phyloP scores from a whole-genome alignment of 441 rosid species.

The Populus hybrid region DNA sequence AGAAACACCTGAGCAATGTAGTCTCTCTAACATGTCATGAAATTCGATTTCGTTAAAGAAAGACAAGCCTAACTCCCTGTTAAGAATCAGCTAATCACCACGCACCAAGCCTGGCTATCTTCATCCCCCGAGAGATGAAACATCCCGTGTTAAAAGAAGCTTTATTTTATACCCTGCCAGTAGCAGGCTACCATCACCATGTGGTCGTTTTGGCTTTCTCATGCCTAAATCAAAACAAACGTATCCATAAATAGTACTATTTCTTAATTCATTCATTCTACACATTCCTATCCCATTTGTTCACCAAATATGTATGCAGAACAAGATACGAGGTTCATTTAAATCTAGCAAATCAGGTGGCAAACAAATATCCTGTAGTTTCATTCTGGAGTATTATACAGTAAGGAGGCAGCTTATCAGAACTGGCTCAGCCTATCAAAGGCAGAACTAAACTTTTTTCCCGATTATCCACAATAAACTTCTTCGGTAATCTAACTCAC shows the following conservation, averaged over 20 bases:
- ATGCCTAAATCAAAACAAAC: background rate
- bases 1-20: too few species aligned
- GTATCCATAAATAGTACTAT: background rate
- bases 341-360: background rate
- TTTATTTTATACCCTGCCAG: too few species aligned
- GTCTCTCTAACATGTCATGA: too few species aligned
- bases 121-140: too few species aligned
- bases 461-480: background rate
- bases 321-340: background rate
- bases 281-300: background rate
- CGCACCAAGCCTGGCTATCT: too few species aligned
- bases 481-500: slow-evolving; percentile 28
- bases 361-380: background rate
- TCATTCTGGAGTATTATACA: background rate
- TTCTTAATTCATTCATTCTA: too few species aligned
- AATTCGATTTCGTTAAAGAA: too few species aligned
- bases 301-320: background rate
- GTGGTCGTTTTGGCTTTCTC: too few species aligned
- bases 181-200: too few species aligned
- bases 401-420: slow-evolving; percentile 9
- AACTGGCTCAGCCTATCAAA: background rate
- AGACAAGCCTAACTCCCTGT: too few species aligned
- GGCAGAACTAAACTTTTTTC: background rate
- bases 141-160: too few species aligned
- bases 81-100: too few species aligned